These are phyloP conservation scores for Cladophialophora carrionii DNA, from an alignment of 2,329 filamentous ascomycete species.

Conservation along the genomic window DNA sequence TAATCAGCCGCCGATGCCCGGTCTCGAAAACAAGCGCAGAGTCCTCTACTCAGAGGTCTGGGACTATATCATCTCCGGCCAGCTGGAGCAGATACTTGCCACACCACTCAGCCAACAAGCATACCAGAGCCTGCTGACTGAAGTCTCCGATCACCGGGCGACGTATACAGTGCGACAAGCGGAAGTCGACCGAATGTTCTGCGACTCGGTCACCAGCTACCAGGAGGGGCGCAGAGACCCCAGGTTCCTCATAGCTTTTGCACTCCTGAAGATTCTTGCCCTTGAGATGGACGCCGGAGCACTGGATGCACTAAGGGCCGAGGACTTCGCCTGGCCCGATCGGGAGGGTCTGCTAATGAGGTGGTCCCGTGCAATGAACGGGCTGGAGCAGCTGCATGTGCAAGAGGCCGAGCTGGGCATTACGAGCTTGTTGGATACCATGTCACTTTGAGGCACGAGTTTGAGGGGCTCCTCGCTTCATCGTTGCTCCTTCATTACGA, in stretches of 20 bases:
- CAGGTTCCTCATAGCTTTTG: conserved; percentile 3
- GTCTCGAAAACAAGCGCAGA: background rate
- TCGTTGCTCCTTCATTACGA: no score
- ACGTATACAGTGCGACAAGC: background rate
- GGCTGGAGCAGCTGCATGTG: no score
- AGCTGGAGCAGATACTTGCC: background rate
- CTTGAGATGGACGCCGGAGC: background rate
- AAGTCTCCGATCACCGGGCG: background rate
- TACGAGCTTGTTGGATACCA: background rate
- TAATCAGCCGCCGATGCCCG: background rate
- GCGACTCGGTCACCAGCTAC: background rate
- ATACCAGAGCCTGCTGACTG: background rate
- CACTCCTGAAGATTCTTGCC: background rate
- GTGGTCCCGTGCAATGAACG: background rate
- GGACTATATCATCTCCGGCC: background rate
- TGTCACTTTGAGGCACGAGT: background rate
- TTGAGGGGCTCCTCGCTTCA: background rate
- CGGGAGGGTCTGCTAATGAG: background rate
- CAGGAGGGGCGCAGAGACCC: background rate
- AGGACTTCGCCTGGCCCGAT: background rate
- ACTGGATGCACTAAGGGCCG: background rate
- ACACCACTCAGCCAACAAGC: background rate
- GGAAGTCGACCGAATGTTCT: background rate
- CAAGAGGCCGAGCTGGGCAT: background rate
- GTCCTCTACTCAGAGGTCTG: conserved; percentile 1